These are phyloP conservation scores for Plantago coronopus DNA, from an alignment of 305 asterid species.

Conservation along the genomic window DNA sequence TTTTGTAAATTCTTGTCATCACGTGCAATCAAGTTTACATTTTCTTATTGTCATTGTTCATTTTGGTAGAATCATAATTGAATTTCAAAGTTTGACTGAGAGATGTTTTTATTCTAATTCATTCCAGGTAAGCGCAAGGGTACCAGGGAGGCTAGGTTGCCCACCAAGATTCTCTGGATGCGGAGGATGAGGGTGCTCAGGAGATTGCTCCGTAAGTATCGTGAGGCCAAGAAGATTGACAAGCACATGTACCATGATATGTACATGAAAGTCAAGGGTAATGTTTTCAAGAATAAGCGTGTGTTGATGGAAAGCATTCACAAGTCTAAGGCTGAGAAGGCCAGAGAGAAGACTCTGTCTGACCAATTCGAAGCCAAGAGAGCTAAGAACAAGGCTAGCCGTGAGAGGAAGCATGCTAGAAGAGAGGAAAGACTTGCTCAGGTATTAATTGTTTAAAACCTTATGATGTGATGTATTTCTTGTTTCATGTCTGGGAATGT, in stretches of 20 bases:
- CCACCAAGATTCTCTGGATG: conserved; percentile 75
- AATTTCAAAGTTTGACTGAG: neutral
- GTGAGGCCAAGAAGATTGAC: conserved; percentile 76
- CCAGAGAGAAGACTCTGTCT: conserved; percentile 76
- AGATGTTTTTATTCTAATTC: neutral
- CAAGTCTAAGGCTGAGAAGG: conserved; percentile 82
- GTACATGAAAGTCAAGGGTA: conserved; percentile 89
- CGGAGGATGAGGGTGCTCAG: conserved; percentile 72
- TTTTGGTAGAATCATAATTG: neutral
- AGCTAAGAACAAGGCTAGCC: conserved; percentile 80
- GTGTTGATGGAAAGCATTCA: conserved; percentile 79
- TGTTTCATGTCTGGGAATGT: no score
- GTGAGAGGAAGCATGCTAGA: conserved; percentile 69
- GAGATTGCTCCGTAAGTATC: conserved; percentile 66
- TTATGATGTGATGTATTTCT: no score
- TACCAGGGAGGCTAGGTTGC: conserved; percentile 74
- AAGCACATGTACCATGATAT: conserved; percentile 80
- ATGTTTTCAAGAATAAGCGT: conserved; percentile 76
- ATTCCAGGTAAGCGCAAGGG: conserved; percentile 70
- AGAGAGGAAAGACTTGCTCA: conserved; percentile 66
- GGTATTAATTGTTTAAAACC: conserved; percentile 22
- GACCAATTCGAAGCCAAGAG: conserved; percentile 79
- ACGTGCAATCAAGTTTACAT: no score
- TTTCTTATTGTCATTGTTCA: no score
- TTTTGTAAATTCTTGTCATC: neutral